Percentiles rank a stretch among this genome's conserved stretches.
These are phyloP conservation scores for Trichoderma sp. DNA, from an alignment of 2,329 filamentous ascomycete genomes.

Conservation along the genomic window DNA sequence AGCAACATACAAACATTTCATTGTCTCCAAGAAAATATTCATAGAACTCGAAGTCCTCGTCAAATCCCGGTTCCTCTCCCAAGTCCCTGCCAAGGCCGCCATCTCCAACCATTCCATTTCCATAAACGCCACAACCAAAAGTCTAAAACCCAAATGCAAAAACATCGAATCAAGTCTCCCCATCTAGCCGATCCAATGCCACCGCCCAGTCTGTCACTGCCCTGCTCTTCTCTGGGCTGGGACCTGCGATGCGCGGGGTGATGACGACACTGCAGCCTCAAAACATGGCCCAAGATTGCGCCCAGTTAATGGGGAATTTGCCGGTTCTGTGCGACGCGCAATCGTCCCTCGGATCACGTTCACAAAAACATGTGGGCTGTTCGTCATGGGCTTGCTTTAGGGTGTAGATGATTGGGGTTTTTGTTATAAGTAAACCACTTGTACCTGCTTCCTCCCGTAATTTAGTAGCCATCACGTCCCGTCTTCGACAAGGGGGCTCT, in stretches of 20 bases:
- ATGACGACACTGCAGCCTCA: conserved; percentile 7
- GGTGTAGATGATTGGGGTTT: background rate
- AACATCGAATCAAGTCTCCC: background rate
- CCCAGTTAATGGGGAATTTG: background rate
- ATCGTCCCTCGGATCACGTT: background rate
- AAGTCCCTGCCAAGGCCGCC: background rate
- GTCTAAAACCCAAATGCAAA: background rate
- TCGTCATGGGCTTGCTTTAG: background rate
- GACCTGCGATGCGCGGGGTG: background rate
- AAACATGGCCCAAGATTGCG: background rate
- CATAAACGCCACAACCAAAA: background rate
- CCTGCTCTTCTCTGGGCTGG: background rate
- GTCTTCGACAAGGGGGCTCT: background rate
- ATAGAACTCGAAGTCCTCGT: background rate
- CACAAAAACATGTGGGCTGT: background rate
- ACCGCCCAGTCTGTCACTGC: conserved; percentile 13
- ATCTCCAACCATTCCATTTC: background rate
- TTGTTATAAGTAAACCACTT: background rate
- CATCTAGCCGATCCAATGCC: background rate
- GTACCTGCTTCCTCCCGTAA: background rate
- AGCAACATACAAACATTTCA: background rate
- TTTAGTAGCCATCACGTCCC: background rate
- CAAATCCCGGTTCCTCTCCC: background rate
- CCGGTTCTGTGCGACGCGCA: background rate
- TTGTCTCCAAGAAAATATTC: background rate